Evolutionary conservation across 2,329 filamentous ascomycete genomes (phyloP), one percentile per base, ranked within the genome.

Genomic region (Magnaporthiopsis rhizophila): DNA sequence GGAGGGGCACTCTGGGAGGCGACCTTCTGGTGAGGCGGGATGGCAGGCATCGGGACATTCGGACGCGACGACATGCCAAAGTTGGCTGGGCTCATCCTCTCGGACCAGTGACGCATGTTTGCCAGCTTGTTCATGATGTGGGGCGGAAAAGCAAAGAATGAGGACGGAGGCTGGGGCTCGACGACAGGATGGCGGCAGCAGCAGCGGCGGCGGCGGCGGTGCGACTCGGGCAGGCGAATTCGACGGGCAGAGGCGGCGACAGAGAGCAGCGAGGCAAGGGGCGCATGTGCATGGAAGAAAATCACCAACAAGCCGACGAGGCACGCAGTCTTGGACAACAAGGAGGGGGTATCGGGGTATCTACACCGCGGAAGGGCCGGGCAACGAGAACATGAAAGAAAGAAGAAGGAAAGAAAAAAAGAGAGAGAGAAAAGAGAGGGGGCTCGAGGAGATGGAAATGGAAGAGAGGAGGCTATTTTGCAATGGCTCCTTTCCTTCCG

Each of bases 91-190:
- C 83, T 86, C 83, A 88, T 88, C 81, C 85, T 83, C 78, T 87
- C 85, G 75, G 85, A 84, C 86, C 86, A 89, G 80, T 88, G 85
- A 81, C 86, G 85, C 86, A 89, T 88, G 74, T 87, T 70, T 76
- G 85, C 84, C 77, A 89, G 77, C 79, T 88, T 89, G 79, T 89
- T 88, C 86, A 89, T 89, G 73, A 72, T 86, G 45, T n/a, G 45
- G 61, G 61, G 45, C 26, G 50, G 61, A 30, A 26, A 36, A 36
- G 61, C 13, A 65, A 62, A 62, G 34, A 56, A 38, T 50, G 61
- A 62, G 34, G 34, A 58, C 58, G 28, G n/a, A 63, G 59, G 57
- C 61, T 65, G 56, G 38, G 58, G 53, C 50, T 56, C 50, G 58
- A 62, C 53, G 64, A 59, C 59, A 45, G 60, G 64, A 63, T 38